Evolutionary conservation across 2,329 filamentous ascomycete genomes (phyloP).

Genomic region (Calcarisporium arbuscula): DNA sequence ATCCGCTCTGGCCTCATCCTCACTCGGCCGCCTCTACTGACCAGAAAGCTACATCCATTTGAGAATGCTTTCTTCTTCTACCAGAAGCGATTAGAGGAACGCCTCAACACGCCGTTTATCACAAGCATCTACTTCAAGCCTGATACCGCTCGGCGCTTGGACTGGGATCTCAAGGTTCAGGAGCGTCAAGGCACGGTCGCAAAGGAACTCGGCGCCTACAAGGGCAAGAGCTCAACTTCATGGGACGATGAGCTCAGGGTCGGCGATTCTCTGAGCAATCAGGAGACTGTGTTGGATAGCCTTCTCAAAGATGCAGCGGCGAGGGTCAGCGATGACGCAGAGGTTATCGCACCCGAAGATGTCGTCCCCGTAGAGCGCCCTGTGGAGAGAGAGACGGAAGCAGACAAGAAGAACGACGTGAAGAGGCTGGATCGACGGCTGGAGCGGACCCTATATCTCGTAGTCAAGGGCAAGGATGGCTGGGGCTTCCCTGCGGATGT

Average conservation of each 20-base stretch:
- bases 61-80: conserved; percentile 95
- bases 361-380: conserved; percentile 66
- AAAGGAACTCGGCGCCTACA: conserved; percentile 80
- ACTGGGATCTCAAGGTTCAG: conserved; percentile 82
- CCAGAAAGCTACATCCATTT: conserved; percentile 75
- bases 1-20: conserved; percentile 68
- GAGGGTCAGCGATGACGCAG: conserved; percentile 52
- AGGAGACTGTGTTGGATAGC: conserved; percentile 59
- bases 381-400: conserved; percentile 64
- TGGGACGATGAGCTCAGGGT: conserved; percentile 92
- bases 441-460: conserved; percentile 77
- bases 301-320: conserved; percentile 71
- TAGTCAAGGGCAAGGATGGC: conserved; percentile 67
- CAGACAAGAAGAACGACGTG: conserved; percentile 68
- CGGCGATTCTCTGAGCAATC: conserved; percentile 60
- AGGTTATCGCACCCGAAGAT: conserved; percentile 50
- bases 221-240: conserved; percentile 58
- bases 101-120: conserved; percentile 78
- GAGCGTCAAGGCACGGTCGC: conserved; percentile 68
- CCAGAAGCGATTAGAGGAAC: conserved; percentile 93
- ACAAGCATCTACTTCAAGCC: conserved; percentile 93
- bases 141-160: conserved; percentile 73
- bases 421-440: conserved; percentile 73
- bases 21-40: conserved; percentile 81
- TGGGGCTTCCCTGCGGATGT: conserved; percentile 80